Evolutionary conservation across 1,284 basidiomycete species (phyloP).

Genomic region (Papiliotrema fonsecae): DNA sequence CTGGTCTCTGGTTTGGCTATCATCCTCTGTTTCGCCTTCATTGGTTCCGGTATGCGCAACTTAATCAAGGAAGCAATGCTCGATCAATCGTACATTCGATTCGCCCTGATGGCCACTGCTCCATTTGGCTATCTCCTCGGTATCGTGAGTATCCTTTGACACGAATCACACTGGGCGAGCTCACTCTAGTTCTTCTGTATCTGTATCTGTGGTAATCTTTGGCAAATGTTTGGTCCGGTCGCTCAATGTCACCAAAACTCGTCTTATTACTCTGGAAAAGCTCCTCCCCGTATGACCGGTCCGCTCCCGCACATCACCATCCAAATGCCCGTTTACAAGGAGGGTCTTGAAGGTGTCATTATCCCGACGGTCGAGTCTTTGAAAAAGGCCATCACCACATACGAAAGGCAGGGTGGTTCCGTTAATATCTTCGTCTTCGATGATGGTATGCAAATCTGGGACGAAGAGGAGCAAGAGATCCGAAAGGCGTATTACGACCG

Average conservation of each 20-base stretch:
- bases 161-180: neutral
- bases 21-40: conserved; percentile 46
- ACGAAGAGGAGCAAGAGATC: conserved; percentile 60
- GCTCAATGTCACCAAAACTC: conserved; percentile 56
- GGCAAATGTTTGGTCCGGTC: conserved; percentile 52
- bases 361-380: conserved; percentile 69
- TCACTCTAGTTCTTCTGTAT: conserved; percentile 46
- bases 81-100: conserved; percentile 61
- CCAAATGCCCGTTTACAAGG: conserved; percentile 59
- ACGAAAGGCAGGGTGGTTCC: conserved; percentile 48
- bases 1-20: conserved; percentile 67
- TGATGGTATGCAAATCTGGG: conserved; percentile 64
- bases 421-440: conserved; percentile 43
- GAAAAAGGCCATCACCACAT: conserved; percentile 77
- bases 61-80: conserved; percentile 63
- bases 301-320: conserved; percentile 56
- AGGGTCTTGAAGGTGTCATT: conserved; percentile 54
- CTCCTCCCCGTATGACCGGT: conserved; percentile 42
- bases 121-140: conserved; percentile 70
- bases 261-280: conserved; percentile 54
- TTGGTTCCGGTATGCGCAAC: conserved; percentile 56
- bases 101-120: conserved; percentile 59
- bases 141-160: conserved; percentile 53
- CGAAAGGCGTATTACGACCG: conserved; percentile 73
- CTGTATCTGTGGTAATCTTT: conserved; percentile 43